Evolutionary conservation across 257 asterid genomes (phyloP).

Genomic region (Jacaranda mimosifolia): DNA sequence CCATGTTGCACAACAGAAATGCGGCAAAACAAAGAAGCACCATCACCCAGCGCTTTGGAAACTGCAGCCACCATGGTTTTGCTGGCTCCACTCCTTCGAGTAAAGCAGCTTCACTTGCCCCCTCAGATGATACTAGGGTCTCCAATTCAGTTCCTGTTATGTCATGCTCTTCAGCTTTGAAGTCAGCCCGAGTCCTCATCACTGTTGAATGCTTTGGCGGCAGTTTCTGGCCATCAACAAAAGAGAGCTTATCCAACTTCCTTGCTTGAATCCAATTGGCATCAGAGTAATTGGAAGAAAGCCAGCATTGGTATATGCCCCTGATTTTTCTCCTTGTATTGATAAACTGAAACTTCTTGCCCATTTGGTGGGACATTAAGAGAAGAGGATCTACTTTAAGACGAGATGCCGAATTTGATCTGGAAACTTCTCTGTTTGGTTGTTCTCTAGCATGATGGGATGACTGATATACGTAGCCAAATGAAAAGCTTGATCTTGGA

Average conservation of each 20-base stretch:
- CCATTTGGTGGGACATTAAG: constrained; percentile 25
- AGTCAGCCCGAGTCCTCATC: constrained; percentile 70
- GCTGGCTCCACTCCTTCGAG: constrained; percentile 52
- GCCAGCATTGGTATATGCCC: constrained; percentile 50
- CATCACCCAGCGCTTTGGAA: constrained; percentile 94
- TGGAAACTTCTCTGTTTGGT: constrained; percentile 39
- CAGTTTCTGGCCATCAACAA: constrained; percentile 48
- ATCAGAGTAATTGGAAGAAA: constrained; percentile 46
- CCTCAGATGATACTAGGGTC: constrained; percentile 61
- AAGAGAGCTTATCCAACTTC: constrained; percentile 54
- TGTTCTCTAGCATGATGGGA: constrained; percentile 45
- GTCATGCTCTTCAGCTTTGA: constrained; percentile 83
- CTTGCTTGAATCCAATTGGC: constrained; percentile 50
- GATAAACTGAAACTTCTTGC: constrained; percentile 41
- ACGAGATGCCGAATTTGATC: constrained; percentile 38
- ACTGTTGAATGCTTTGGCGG: constrained; percentile 54
- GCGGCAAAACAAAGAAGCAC: constrained; percentile 95
- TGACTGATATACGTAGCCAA: constrained; percentile 33
- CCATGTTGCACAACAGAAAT: constrained; percentile 98
- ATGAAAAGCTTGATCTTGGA: constrained; percentile 49
- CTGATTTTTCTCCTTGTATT: constrained; percentile 49
- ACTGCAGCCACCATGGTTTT: constrained; percentile 73
- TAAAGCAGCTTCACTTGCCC: constrained; percentile 59
- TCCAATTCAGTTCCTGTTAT: constrained; percentile 58
- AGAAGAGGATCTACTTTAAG: constrained; percentile 42